Evolutionary conservation across 352 stramenopile species (phyloP), one percentile per base, ranked within the genome.

Genomic region (Globisporangium polare): DNA sequence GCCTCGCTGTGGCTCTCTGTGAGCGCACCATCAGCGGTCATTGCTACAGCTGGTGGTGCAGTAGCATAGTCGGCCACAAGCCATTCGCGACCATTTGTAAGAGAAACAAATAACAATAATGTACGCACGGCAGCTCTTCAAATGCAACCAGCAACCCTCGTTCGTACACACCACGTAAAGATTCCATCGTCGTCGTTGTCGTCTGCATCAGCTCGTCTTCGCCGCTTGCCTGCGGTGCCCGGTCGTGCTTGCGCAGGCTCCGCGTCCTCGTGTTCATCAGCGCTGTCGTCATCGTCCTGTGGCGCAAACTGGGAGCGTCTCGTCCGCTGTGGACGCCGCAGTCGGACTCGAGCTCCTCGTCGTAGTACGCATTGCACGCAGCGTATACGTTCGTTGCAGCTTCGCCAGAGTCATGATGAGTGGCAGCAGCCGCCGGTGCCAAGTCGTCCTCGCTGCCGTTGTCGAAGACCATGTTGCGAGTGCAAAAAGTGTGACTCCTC

Each of bases 81-180:
- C 4, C 29, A 8, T 33, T 33, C 49, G 18, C 7, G 10, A 17
- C 22, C 12, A 20, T 22, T n/a, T 33, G 17, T 60, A 58, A 17
- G 29, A 37, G 17, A 13, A 51, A 41, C 18, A 45, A 10, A 9
- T 29, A 2, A 26, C 9, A 2, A n/a, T 42, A 2, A 6, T 13
- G 13, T 0, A 60, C 71, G 20, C 33, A 78, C 76, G 81, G 72
- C 27, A 72, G 58, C 86, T 78, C 66, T 90, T 88, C 68, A 92
- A n/a, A n/a, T n/a, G n/a, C n/a, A n/a, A n/a, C n/a, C 29, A 33
- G 29, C 35, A 41, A 41, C 18, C 13, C 37, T n/a, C 12, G 17
- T 18, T n/a, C 37, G 3, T 6, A 42, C 37, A 42, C 33, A 39
- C 33, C 13, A 42, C 37, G 37, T 10, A 7, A 9, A 10, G 2